These are phyloP conservation scores for Mycena leptocephala DNA, from an alignment of 768 basidiomycete species.

Conservation along the genomic window DNA sequence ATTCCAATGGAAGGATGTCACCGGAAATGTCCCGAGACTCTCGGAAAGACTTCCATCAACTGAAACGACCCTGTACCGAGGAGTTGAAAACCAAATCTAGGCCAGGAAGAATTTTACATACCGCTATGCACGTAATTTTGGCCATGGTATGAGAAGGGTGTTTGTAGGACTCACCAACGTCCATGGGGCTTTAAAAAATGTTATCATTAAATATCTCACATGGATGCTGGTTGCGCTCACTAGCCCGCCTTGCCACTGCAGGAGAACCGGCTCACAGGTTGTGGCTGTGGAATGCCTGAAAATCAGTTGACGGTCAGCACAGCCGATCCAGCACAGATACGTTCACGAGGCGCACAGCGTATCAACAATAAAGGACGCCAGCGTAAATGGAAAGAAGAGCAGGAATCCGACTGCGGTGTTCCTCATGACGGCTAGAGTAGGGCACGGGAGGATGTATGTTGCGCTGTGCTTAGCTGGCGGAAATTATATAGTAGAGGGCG, in stretches of 20 bases:
- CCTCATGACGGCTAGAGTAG: background rate
- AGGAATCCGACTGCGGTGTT: background rate
- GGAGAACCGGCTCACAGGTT: slow-evolving; percentile 28
- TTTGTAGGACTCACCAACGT: slow-evolving; percentile 1
- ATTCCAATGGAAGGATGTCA: slow-evolving; percentile 11
- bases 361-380: slow-evolving; percentile 23
- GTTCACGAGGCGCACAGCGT: background rate
- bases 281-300: background rate
- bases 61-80: background rate
- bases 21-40: background rate
- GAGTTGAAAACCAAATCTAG: background rate
- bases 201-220: background rate
- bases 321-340: too few relatives aligned
- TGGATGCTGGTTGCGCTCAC: background rate
- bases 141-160: background rate
- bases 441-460: too few relatives aligned
- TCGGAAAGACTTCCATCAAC: background rate
- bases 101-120: background rate
- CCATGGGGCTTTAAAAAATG: slow-evolving; percentile 1
- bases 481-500: too few relatives aligned
- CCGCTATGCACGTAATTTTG: background rate
- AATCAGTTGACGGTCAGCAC: too few relatives aligned
- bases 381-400: slow-evolving; percentile 10
- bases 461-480: too few relatives aligned
- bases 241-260: slow-evolving; percentile 27